A percentile compares a stretch with the other conserved stretches of the same genome.
These are phyloP conservation scores for Malus hybrid DNA, from an alignment of 331 rosid genomes.

Conservation along the genomic window DNA sequence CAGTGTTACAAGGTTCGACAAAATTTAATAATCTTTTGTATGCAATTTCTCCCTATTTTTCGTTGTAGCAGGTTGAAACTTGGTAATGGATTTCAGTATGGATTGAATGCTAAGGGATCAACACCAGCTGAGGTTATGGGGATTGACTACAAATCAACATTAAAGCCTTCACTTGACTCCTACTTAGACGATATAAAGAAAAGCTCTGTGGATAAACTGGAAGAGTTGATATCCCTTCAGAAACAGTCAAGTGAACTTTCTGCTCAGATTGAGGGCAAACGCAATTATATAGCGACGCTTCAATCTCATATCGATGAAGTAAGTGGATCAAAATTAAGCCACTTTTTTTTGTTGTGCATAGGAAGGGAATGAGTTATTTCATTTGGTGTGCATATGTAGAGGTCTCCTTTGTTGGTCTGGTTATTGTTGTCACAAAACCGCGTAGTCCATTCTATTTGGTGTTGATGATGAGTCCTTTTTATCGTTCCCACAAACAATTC, in stretches of 20 bases:
- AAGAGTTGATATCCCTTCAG: conserved; percentile 54
- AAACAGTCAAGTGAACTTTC: conserved; percentile 48
- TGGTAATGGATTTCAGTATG: conserved; percentile 54
- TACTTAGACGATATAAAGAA: conserved; percentile 49
- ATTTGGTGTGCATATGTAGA: neutral
- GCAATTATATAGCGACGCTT: conserved; percentile 30
- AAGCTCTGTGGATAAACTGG: conserved; percentile 55
- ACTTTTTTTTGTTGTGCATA: neutral
- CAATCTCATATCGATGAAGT: conserved; percentile 50
- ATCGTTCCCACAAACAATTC: neutral
- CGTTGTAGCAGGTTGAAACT: conserved; percentile 63
- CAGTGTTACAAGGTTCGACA: neutral
- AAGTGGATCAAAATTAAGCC: conserved; percentile 21
- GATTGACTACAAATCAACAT: conserved; percentile 47
- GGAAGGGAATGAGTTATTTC: neutral
- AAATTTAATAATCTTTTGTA: neutral
- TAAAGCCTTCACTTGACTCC: conserved; percentile 60
- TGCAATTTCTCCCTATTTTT: neutral
- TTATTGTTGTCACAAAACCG: neutral
- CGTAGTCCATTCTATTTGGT: neutral
- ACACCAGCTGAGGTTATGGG: conserved; percentile 81
- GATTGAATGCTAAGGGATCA: conserved; percentile 61
- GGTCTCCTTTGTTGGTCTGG: neutral
- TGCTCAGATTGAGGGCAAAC: conserved; percentile 53
- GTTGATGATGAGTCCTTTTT: neutral